A percentile compares a stretch with the other conserved stretches of the same genome.
These are phyloP conservation scores for Encephalitozoon intestinalis DNA, from an alignment of 371 early-diverging fungal species.

Conservation along the genomic window DNA sequence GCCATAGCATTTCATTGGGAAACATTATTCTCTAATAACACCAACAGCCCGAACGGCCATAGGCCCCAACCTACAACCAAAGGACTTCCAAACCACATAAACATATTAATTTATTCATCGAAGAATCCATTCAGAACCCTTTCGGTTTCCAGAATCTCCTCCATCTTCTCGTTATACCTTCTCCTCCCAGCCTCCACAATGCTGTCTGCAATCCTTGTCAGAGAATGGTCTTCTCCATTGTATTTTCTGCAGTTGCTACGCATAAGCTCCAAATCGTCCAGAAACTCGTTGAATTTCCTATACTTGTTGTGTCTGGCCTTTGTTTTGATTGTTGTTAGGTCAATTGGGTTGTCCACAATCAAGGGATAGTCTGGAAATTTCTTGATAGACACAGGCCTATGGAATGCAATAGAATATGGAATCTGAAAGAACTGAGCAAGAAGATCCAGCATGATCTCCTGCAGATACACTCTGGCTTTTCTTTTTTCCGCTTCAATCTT, in stretches of 20 bases:
- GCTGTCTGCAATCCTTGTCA: constrained; percentile 58
- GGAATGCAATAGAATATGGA: constrained; percentile 59
- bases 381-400: constrained; percentile 61
- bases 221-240: constrained; percentile 60
- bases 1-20: not conserved
- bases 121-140: constrained; percentile 7
- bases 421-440: constrained; percentile 46
- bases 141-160: constrained; percentile 22
- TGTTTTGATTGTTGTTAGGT: constrained; percentile 58
- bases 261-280: constrained; percentile 58
- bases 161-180: not conserved
- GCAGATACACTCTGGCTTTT: constrained; percentile 44
- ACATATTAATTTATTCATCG: constrained; percentile 13
- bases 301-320: constrained; percentile 55
- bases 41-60: too few species aligned
- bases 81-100: not conserved
- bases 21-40: too few species aligned
- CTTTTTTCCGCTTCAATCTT: constrained; percentile 46
- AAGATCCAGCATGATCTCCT: constrained; percentile 44
- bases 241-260: constrained; percentile 58
- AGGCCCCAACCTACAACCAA: too few species aligned
- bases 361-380: constrained; percentile 60
- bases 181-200: constrained; percentile 29
- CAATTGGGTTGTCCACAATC: constrained; percentile 58
- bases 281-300: constrained; percentile 48